Conservation (phyloP, 108 stramenopile genomes). For the Asterionellopsis glacialis region DNA sequence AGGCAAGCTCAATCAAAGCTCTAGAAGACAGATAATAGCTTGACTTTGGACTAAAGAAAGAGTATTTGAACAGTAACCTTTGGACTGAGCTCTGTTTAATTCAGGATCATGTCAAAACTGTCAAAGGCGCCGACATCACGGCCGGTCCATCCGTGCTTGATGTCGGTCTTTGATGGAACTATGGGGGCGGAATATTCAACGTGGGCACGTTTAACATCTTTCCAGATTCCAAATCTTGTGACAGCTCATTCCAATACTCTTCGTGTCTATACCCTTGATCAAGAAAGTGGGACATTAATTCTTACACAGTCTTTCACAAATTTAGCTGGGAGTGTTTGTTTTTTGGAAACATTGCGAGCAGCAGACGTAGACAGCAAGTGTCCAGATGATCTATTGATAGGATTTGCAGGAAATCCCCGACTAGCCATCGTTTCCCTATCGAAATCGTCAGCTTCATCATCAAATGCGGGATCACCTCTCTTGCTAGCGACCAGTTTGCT, state of each 20-base stretch:
- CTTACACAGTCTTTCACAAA: conserved; percentile 54
- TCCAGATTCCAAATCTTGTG: conserved; percentile 64
- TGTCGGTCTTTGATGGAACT: conserved; percentile 35
- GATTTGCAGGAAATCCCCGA: conserved; percentile 74
- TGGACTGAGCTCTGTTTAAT: no score
- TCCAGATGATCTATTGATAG: conserved; percentile 48
- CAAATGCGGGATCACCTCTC: conserved; percentile 13
- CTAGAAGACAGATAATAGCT: no score
- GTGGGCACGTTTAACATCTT: conserved; percentile 59
- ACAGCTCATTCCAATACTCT: conserved; percentile 75
- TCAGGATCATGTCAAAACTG: no score
- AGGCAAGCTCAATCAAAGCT: no score
- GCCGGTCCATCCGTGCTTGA: conserved; percentile 50
- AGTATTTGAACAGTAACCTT: no score
- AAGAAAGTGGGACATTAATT: conserved; percentile 49
- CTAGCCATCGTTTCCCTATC: conserved; percentile 53
- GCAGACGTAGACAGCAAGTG: conserved; percentile 4
- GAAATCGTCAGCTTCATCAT: conserved; percentile 6
- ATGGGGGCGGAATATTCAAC: conserved; percentile 53
- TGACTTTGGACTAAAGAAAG: no score
- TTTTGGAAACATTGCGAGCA: conserved; percentile 43
- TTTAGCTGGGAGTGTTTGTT: conserved; percentile 68
- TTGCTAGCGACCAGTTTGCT: conserved; percentile 63
- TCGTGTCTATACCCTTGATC: conserved; percentile 47
- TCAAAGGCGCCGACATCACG: conserved; percentile 16